These are phyloP conservation scores for Coemansia umbellata DNA, from an alignment of 192 early-diverging fungal genomes.

Conservation along the genomic window DNA sequence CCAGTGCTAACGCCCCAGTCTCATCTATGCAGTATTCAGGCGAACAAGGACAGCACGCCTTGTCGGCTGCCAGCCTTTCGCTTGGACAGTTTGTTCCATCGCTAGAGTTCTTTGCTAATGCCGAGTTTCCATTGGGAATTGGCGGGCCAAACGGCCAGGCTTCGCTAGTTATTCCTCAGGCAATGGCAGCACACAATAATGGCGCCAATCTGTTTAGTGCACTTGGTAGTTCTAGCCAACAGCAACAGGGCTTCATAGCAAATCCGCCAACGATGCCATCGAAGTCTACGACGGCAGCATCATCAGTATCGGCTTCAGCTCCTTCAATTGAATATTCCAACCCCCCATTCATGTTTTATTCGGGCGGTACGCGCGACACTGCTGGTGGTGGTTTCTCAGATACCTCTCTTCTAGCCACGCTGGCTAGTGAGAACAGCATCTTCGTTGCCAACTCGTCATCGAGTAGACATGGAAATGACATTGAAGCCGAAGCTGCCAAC, in stretches of 20 bases:
- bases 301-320: background rate
- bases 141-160: constrained; percentile 44
- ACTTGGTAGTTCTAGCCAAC: background rate
- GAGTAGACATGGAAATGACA: background rate
- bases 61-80: background rate
- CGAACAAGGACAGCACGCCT: background rate
- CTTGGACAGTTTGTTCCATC: constrained; percentile 48
- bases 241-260: too few species aligned
- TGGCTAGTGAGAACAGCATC: background rate
- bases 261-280: background rate
- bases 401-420: background rate
- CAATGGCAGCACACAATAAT: background rate
- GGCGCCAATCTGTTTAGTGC: background rate
- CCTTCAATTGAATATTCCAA: too few species aligned
- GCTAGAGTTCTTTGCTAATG: constrained; percentile 48
- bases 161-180: constrained; percentile 20
- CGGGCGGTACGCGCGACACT: background rate
- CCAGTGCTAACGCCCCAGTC: too few species aligned
- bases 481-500: background rate
- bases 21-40: too few species aligned
- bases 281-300: background rate
- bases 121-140: constrained; percentile 44
- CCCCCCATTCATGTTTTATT: too few species aligned
- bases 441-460: background rate
- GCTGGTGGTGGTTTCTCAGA: background rate